Percentiles rank a stretch among this genome's conserved stretches.
phyloP scores from a whole-genome alignment of 2,329 filamentous ascomycete genomes.

The Aspergillus caelatus region DNA sequence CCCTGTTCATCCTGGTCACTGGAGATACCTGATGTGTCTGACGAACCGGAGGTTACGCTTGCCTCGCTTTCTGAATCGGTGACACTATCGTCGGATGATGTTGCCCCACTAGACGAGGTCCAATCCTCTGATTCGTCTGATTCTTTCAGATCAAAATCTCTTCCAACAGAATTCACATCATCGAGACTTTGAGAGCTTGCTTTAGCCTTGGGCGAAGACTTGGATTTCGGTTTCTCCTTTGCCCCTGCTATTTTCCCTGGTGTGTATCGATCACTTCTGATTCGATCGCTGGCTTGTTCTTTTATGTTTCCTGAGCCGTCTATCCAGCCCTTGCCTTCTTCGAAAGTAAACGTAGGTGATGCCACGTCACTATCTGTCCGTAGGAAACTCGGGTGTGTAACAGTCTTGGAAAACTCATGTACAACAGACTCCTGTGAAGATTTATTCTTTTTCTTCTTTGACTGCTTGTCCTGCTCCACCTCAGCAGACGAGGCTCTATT shows the following conservation, averaged over 20 bases:
- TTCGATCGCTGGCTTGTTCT: slow-evolving; percentile 34
- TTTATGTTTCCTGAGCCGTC: slow-evolving; percentile 76
- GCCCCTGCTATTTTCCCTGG: slow-evolving; percentile 35
- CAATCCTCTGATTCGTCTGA: slow-evolving; percentile 34
- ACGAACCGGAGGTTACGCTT: slow-evolving; percentile 25
- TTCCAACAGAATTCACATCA: slow-evolving; percentile 15
- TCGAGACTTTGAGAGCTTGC: slow-evolving; percentile 13
- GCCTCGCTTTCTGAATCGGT: slow-evolving; percentile 30
- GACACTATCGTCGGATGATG: slow-evolving; percentile 31
- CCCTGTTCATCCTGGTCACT: slow-evolving; percentile 25
- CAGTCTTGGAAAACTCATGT: slow-evolving; percentile 87
- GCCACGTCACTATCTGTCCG: slow-evolving; percentile 56
- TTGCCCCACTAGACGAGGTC: slow-evolving; percentile 40
- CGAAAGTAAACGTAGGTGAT: slow-evolving; percentile 64
- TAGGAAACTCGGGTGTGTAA: slow-evolving; percentile 80
- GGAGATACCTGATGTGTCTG: slow-evolving; percentile 31
- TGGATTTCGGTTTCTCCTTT: slow-evolving; percentile 31
- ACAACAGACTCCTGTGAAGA: slow-evolving; percentile 68
- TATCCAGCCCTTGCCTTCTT: slow-evolving; percentile 87
- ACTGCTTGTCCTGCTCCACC: slow-evolving; percentile 48
- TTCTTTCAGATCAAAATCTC: slow-evolving; percentile 22
- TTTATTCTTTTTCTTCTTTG: slow-evolving; percentile 65
- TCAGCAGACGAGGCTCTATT: slow-evolving; percentile 46
- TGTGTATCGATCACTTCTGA: slow-evolving; percentile 31
- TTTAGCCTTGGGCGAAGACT: slow-evolving; percentile 12